phyloP scores from a whole-genome alignment of 2,329 filamentous ascomycete species.

The Septoria petroselini region DNA sequence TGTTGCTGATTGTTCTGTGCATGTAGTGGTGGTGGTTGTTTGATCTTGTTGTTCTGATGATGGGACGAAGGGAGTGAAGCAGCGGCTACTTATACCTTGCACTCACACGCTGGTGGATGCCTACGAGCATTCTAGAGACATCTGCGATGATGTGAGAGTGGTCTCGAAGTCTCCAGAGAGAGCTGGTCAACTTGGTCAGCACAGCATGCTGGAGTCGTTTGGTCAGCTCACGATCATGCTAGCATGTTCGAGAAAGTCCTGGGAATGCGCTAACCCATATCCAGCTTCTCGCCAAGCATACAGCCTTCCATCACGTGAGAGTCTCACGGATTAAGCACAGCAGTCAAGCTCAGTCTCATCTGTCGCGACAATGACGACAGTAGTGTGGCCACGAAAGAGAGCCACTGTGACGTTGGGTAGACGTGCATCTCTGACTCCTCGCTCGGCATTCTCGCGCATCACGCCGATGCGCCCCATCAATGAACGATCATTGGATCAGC shows the following conservation, averaged over 20 bases:
- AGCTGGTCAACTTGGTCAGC: constrained; percentile 13
- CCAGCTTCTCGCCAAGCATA: background rate
- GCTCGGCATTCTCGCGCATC: background rate
- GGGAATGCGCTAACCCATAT: constrained; percentile 4
- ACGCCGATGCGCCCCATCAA: background rate
- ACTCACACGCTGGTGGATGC: constrained; percentile 1
- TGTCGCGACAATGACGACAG: background rate
- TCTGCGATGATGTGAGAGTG: constrained; percentile 19
- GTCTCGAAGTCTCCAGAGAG: constrained; percentile 15
- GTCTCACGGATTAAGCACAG: background rate
- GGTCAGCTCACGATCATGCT: constrained; percentile 14
- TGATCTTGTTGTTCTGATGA: constrained; percentile 29
- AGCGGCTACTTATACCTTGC: constrained; percentile 23
- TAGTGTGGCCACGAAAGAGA: background rate
- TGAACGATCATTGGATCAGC: background rate
- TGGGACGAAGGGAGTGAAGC: constrained; percentile 4
- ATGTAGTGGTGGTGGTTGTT: constrained; percentile 28
- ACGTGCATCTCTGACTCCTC: constrained; percentile 7
- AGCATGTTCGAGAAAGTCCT: constrained; percentile 14
- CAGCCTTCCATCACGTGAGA: background rate
- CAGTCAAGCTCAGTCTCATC: background rate
- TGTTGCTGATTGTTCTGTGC: constrained; percentile 31
- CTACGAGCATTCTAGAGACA: constrained; percentile 13
- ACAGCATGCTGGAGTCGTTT: background rate
- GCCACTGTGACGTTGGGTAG: constrained; percentile 9